A percentile compares a stretch with the other conserved stretches of the same genome.
Evolutionary conservation across 768 basidiomycete species (phyloP).

Genomic region (Xerocomellus intermedius): DNA sequence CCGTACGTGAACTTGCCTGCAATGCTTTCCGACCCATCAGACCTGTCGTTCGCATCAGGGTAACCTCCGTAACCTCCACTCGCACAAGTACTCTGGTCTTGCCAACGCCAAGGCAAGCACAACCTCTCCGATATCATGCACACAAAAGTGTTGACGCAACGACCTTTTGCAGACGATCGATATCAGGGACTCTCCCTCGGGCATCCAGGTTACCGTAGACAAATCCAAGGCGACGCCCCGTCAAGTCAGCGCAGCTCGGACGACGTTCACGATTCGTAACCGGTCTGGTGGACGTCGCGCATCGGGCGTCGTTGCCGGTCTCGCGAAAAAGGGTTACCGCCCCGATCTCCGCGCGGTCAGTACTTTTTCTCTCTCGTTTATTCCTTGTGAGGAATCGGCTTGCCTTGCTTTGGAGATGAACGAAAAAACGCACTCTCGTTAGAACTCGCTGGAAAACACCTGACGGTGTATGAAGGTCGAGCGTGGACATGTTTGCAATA

Average conservation of each 20-base stretch:
- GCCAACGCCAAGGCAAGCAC: slow-evolving; percentile 72
- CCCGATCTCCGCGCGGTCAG: slow-evolving; percentile 77
- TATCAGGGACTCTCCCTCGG: slow-evolving; percentile 52
- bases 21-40: background rate
- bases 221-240: slow-evolving; percentile 58
- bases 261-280: slow-evolving; percentile 56
- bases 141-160: background rate
- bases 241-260: slow-evolving; percentile 47
- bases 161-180: slow-evolving; percentile 57
- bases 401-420: background rate
- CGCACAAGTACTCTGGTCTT: slow-evolving; percentile 89
- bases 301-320: slow-evolving; percentile 57
- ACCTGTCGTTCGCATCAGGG: slow-evolving; percentile 47
- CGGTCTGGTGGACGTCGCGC: slow-evolving; percentile 73
- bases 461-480: slow-evolving; percentile 73
- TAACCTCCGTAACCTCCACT: slow-evolving; percentile 84
- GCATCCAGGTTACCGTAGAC: slow-evolving; percentile 60
- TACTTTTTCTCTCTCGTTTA: slow-evolving; percentile 11
- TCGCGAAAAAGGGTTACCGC: slow-evolving; percentile 69
- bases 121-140: background rate
- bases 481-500: slow-evolving; percentile 96
- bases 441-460: slow-evolving; percentile 83
- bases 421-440: slow-evolving; percentile 69
- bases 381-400: background rate
- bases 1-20: slow-evolving; percentile 47